A percentile compares a stretch with the other conserved stretches of the same genome.
Conservation (phyloP, 169 alveolate genomes). For the Eimeria acervulina region DNA sequence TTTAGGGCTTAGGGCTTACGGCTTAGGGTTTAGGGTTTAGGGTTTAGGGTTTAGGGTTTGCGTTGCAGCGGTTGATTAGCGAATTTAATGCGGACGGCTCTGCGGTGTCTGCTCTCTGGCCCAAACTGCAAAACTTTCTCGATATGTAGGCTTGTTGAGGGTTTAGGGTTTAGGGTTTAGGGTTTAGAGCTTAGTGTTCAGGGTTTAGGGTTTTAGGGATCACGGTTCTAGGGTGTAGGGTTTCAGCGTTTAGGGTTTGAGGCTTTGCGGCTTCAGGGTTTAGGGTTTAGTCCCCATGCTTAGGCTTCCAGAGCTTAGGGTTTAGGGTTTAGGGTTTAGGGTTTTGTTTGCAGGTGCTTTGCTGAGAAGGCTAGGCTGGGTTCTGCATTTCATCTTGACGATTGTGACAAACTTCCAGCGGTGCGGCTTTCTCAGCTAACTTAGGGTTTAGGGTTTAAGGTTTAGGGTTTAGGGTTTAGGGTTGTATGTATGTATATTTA, state of each 20-base stretch:
- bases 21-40: not conserved
- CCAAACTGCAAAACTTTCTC: not conserved
- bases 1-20: not conserved
- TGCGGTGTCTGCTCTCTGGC: not conserved
- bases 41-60: not conserved
- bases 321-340: not conserved
- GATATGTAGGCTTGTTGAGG: not conserved
- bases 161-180: not conserved
- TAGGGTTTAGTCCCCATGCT: not conserved
- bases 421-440: too few species aligned
- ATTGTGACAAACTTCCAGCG: too few species aligned
- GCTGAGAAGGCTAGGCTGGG: too few species aligned
- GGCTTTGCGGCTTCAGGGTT: not conserved
- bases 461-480: too few species aligned
- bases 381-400: too few species aligned
- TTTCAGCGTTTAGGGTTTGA: too few species aligned
- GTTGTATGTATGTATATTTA: too few species aligned
- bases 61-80: not conserved
- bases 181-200: not conserved
- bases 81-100: not conserved
- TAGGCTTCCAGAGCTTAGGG: not conserved
- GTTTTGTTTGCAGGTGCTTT: too few species aligned
- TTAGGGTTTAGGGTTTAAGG: too few species aligned
- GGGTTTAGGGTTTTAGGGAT: not conserved
- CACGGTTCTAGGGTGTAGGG: too few species aligned